Percentiles rank a stretch among this genome's conserved stretches.
Conservation (phyloP, 169 alveolate species). For the Babesia ovata region DNA sequence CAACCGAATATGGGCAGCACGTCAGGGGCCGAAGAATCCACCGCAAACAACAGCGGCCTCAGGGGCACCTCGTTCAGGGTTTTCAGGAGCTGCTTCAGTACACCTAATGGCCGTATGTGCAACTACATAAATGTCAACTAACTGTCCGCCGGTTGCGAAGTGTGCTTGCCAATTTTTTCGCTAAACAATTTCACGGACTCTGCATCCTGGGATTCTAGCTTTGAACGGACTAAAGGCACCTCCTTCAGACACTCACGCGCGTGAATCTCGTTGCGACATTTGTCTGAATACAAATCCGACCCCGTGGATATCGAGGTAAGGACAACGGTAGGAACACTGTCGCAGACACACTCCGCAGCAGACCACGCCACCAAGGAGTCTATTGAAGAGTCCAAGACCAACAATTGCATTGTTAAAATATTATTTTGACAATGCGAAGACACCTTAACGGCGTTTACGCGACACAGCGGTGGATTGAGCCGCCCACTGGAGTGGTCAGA, state of each 20-base stretch:
- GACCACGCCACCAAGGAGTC: constrained; percentile 35
- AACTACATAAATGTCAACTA: not conserved
- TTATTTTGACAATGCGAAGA: no score
- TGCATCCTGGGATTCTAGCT: constrained; percentile 13
- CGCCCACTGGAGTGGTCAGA: no score
- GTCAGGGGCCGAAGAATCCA: not conserved
- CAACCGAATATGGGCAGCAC: constrained; percentile 23
- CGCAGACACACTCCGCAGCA: constrained; percentile 18
- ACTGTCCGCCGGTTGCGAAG: not conserved
- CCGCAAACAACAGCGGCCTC: constrained; percentile 25
- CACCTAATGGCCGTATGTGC: constrained; percentile 1
- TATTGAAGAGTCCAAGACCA: constrained; percentile 33
- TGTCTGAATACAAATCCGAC: not conserved
- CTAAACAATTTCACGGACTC: not conserved
- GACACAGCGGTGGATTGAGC: no score
- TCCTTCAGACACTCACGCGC: constrained; percentile 7
- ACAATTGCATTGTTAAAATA: constrained; percentile 9
- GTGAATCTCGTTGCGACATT: not conserved
- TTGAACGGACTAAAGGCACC: not conserved
- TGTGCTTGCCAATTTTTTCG: not conserved
- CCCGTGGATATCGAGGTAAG: constrained; percentile 16
- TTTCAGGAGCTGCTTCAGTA: not conserved
- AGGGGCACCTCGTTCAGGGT: constrained; percentile 7
- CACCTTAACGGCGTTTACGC: no score
- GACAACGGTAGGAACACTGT: not conserved